Evolutionary conservation across 2,329 filamentous ascomycete genomes (phyloP).

Genomic region (Mariannaea elegans): DNA sequence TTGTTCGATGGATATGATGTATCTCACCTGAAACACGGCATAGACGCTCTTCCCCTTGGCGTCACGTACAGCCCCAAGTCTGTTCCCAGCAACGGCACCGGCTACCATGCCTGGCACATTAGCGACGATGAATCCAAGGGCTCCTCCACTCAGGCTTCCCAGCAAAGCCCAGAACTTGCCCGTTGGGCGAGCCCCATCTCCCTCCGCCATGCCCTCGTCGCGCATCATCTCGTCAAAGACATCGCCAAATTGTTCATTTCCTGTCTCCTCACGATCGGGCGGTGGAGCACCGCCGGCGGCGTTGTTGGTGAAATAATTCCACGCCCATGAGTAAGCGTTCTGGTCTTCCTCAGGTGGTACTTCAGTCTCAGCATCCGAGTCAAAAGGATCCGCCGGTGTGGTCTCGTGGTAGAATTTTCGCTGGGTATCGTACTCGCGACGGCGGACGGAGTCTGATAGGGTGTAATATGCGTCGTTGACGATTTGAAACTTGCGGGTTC

Average conservation of each 20-base stretch:
- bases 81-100: constrained; percentile 90
- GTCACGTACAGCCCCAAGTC: constrained; percentile 89
- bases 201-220: constrained; percentile 84
- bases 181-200: constrained; percentile 66
- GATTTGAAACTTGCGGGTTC: constrained; percentile 89
- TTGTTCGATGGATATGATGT: not conserved
- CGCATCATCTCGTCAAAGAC: constrained; percentile 91
- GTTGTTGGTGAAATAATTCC: constrained; percentile 64
- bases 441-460: constrained; percentile 79
- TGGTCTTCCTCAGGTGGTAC: constrained; percentile 52
- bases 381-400: constrained; percentile 54
- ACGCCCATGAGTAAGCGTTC: constrained; percentile 80
- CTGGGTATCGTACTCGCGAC: constrained; percentile 85
- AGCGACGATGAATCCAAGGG: constrained; percentile 92
- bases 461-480: constrained; percentile 96
- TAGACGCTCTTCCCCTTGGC: constrained; percentile 95
- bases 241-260: constrained; percentile 85
- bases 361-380: constrained; percentile 49
- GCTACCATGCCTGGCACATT: constrained; percentile 91
- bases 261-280: constrained; percentile 61
- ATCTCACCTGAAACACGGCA: constrained; percentile 75
- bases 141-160: constrained; percentile 86
- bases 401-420: constrained; percentile 45
- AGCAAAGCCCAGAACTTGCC: constrained; percentile 87
- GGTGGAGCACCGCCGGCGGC: constrained; percentile 36